Evolutionary conservation across 192 early-diverging fungal species (phyloP), one percentile per base, ranked within the genome.

Genomic region (Podochytrium sp.): DNA sequence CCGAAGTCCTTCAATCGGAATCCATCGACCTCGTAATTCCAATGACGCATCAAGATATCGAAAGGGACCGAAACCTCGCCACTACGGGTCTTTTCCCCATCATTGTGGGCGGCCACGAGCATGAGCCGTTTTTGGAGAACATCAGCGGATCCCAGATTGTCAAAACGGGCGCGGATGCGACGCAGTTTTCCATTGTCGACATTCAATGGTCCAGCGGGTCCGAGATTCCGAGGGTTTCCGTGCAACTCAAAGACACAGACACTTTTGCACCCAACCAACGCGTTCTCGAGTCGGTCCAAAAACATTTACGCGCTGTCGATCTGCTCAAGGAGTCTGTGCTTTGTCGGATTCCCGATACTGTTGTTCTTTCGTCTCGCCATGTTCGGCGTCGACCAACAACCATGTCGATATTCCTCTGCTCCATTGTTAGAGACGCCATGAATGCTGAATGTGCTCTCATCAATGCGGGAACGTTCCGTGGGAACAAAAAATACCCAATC

Each of bases 21-120:
- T 5, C 23, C 16, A 55, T 25, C 16, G 51, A 69, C 50, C n/a
- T 69, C 6, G 34, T 69, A 3, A 69, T 69, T n/a, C 50, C 66
- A 20, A 7, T 69, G 20, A 69, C 66, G n/a, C 66, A 69, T 32
- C 66, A 69, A 35, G 66, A 69, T 3, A 69, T 69, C 3, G 23
- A 7, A 7, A 7, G 20, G 52, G 52, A 55, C 25, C 52, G 52
- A 23, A 29, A 55, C 25, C 23, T 55, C 5, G 52, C 66, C 0
- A 27, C 3, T 10, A 69, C 34, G 10, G 12, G 55, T 5, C 20
- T 69, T 3, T 69, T 69, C 35, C 66, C 66, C 18, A 20, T 69
- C 32, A 69, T 69, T 53, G 3, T 69, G n/a, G 66, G 66, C 29
- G 66, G 66, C 16, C 66, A 69, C 43, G 66, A 69, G 27, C 66